Percentiles rank a stretch among this genome's conserved stretches.
Conservation (phyloP, 139 green algal species). For the Mesostigma viride region DNA sequence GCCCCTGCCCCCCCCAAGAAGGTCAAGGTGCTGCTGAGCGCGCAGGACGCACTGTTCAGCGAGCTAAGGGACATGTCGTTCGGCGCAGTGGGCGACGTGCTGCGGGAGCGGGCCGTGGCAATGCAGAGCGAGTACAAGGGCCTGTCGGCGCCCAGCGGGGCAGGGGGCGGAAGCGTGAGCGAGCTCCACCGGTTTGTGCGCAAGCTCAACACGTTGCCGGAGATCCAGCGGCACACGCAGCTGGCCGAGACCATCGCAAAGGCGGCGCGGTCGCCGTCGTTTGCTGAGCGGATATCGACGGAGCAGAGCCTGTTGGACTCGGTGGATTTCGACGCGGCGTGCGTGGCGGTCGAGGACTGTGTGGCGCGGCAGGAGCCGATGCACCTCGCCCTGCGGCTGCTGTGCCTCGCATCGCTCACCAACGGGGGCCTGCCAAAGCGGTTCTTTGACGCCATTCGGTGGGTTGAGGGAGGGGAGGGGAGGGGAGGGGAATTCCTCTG, state of each 20-base stretch:
- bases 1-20: slow-evolving; percentile 18
- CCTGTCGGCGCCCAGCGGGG: not conserved
- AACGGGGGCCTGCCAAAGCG: slow-evolving; percentile 59
- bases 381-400: slow-evolving; percentile 63
- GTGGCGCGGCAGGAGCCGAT: slow-evolving; percentile 26
- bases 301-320: slow-evolving; percentile 58
- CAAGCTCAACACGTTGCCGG: slow-evolving; percentile 48
- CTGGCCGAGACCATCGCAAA: slow-evolving; percentile 26
- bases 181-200: slow-evolving; percentile 47
- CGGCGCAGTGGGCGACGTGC: slow-evolving; percentile 25
- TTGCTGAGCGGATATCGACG: slow-evolving; percentile 34
- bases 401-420: slow-evolving; percentile 58
- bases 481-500: too few species aligned
- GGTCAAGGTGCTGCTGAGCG: slow-evolving; percentile 38
- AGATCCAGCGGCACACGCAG: slow-evolving; percentile 40
- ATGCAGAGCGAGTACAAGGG: slow-evolving; percentile 38
- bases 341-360: slow-evolving; percentile 32
- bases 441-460: slow-evolving; percentile 54
- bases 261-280: slow-evolving; percentile 25
- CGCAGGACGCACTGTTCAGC: slow-evolving; percentile 47
- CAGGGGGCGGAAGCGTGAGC: slow-evolving; percentile 13
- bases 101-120: slow-evolving; percentile 30
- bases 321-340: not conserved
- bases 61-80: slow-evolving; percentile 53
- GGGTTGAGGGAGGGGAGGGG: too few species aligned